Percentiles rank a stretch among this genome's conserved stretches.
These are phyloP conservation scores for Gastrolobium bilobum DNA, from an alignment of 306 rosid genomes.

Conservation along the genomic window DNA sequence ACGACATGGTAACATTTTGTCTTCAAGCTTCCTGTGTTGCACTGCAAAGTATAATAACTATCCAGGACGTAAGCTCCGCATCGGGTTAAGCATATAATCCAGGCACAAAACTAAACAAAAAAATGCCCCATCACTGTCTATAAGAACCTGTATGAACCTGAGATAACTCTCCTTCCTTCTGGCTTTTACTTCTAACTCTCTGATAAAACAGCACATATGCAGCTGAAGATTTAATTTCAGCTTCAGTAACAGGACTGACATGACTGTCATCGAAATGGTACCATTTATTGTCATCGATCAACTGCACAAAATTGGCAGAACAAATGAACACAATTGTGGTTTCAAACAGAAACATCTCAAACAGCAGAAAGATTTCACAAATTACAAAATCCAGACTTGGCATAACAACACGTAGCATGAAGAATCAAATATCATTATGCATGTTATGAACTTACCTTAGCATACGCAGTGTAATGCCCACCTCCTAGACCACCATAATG, in stretches of 20 bases:
- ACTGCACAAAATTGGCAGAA: conserved; percentile 61
- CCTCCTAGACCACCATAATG: conserved; percentile 99
- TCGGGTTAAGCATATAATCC: conserved; percentile 47
- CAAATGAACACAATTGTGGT: background rate
- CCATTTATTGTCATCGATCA: conserved; percentile 92
- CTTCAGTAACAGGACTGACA: conserved; percentile 74
- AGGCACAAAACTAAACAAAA: conserved; percentile 30
- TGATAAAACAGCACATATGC: conserved; percentile 93
- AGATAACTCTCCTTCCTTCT: conserved; percentile 60
- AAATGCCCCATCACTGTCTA: conserved; percentile 35
- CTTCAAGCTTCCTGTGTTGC: conserved; percentile 45
- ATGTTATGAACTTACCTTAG: conserved; percentile 65
- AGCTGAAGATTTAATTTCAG: conserved; percentile 84
- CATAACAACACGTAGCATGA: conserved; percentile 22
- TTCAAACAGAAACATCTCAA: conserved; percentile 36
- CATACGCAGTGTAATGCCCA: conserved; percentile 97
- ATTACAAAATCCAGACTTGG: conserved; percentile 18
- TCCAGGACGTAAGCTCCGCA: conserved; percentile 47
- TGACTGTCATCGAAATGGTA: conserved; percentile 96
- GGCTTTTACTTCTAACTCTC: conserved; percentile 64
- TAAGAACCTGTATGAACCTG: conserved; percentile 53
- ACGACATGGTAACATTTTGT: conserved; percentile 21
- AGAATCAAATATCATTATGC: background rate
- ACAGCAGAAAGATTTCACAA: conserved; percentile 23
- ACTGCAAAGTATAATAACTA: conserved; percentile 37